A percentile compares a stretch with the other conserved stretches of the same genome.
Conservation (phyloP, 2,329 filamentous ascomycete species). For the Kalmusia sp. region DNA sequence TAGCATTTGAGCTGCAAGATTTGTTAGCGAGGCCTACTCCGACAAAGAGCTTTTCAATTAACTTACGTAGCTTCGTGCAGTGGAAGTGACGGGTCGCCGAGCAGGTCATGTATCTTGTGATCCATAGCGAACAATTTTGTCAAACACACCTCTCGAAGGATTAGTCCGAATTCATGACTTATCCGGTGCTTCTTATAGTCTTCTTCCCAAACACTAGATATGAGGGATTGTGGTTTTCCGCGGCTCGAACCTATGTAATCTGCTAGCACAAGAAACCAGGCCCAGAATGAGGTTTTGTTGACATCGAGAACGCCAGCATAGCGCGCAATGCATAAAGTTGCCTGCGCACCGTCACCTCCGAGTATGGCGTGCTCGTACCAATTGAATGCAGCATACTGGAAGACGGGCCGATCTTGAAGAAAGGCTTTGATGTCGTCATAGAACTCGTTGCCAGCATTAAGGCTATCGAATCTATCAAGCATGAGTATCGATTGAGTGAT, state of each 20-base stretch:
- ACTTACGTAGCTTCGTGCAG: neutral
- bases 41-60: neutral
- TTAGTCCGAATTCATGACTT: neutral
- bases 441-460: neutral
- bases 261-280: constrained; percentile 1
- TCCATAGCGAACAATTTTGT: constrained; percentile 1
- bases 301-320: neutral
- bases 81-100: neutral
- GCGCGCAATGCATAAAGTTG: neutral
- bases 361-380: constrained; percentile 7
- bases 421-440: neutral
- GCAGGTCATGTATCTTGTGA: neutral
- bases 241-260: neutral
- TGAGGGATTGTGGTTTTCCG: neutral
- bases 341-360: neutral
- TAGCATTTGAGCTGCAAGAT: neutral
- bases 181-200: neutral
- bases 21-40: neutral
- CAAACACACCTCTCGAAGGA: neutral
- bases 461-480: neutral
- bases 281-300: constrained; percentile 1
- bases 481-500: neutral
- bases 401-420: neutral
- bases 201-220: constrained; percentile 1
- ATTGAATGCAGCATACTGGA: constrained; percentile 1